Base-by-base conservation (phyloP, 2,329 filamentous ascomycete genomes). In the Diplodia mutila region DNA sequence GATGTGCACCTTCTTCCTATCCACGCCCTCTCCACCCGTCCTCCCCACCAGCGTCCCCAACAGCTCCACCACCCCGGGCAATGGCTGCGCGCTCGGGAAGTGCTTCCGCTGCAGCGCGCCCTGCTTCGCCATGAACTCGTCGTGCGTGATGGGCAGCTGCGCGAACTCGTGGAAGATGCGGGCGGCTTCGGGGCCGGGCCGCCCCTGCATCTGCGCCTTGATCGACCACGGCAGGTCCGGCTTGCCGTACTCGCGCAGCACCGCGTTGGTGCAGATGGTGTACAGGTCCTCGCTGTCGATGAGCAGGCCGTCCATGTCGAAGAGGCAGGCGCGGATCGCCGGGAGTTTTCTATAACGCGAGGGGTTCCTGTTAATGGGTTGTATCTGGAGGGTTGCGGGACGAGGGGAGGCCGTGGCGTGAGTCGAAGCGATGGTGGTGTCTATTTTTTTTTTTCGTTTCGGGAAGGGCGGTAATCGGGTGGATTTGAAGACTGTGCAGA, bases 261-360 rank as follows among this genome's bases (percentile, higher is more conserved):
- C 86, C 27, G 88, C 84, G 81, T 99, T 97, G 69, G 93, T 91
- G 80, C 91, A 91, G 29, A 87, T 77, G 0, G 93, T 95, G 84
- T 98, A 98, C 68, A 88, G 83, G 76, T 98, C 95, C 83, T 98
- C 95, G 39, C 92, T 93, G 80, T 98, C 90, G 76, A 99, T 91
- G 23, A 99, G 87, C 42, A 99, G 90, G 69, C 95, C 95, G 80
- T 99, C 95, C 94, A 98, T 97, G 84, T 99, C 95, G 79, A 99
- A 98, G 71, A 99, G 89, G 80, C 94, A 97, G 72, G 94, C 95
- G 73, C 93, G 87, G 68, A 98, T 85, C 55, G 66, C 34, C 2
- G 66, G 66, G 21, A 29, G 65, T 32, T 34, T 67, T 23, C n/a
- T 11, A 23, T 3, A 7, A 29, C 8, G 11, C 8, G 39, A 8